Evolutionary conservation across 2,329 filamentous ascomycete genomes (phyloP), one percentile per base, ranked within the genome.

Genomic region (Aspergillus carbonarius): DNA sequence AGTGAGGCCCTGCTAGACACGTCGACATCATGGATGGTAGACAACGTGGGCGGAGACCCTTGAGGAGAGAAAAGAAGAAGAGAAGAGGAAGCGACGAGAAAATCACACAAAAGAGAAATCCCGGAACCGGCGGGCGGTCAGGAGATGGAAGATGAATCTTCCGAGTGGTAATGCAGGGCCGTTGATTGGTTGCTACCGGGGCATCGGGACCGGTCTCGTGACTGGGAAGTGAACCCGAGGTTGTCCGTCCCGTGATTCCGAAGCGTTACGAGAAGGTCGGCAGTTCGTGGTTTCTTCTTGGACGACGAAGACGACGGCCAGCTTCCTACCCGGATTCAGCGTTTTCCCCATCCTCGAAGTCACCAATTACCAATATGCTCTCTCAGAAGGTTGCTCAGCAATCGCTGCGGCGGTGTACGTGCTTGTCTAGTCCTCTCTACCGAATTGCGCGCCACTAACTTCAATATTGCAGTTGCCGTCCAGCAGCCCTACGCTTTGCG

Each of bases 361-460:
- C 49, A 58, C 44, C 27, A 58, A 35, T 40, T 42, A 23, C 56
- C 71, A 77, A 58, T 47, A 80, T 82, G 79, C 71, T 80, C 65
- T 77, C 77, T 55, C 78, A 80, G 66, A 78, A 79, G 71, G 68
- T 79, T 70, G 73, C 75, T 56, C 78, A 81, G 66, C 76, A 77
- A 65, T 78, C 78, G 60, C 70, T 79, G 69, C 75, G 78, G 72
- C 78, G 79, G 71, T 71, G 79, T 82, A 80, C 64, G 78, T 75
- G 20, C 37, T 40, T 27, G 30, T 47, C 44, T 34, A 47, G 54
- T 13, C n/a, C 25, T 15, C 37, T 27, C 6, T 27, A 32, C 42
- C 58, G 52, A 58, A 65, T 65, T 65, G 57, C 63, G 58, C 59
- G 54, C 54, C 63, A 57, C 67, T 70, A 65, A 69, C 67, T 58